Percentiles rank a stretch among this genome's conserved stretches.
phyloP scores from a whole-genome alignment of 2,329 filamentous ascomycete species.

The Diplodia seriata region DNA sequence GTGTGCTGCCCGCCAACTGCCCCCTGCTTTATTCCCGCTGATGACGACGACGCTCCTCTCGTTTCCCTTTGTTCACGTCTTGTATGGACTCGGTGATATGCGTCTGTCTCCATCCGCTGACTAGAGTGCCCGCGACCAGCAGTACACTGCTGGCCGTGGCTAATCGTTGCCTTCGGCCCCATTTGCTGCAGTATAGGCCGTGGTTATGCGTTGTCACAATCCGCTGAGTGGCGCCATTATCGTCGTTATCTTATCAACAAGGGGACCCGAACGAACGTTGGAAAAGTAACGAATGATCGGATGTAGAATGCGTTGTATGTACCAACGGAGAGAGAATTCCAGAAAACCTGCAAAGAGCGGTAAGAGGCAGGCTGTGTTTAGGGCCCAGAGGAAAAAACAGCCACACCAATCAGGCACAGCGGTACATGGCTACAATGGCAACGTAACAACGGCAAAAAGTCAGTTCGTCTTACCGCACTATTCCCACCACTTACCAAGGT shows the following conservation, averaged over 20 bases:
- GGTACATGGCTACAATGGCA: too few relatives aligned
- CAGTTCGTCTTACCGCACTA: too few relatives aligned
- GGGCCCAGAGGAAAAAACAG: too few relatives aligned
- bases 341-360: too few relatives aligned
- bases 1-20: too few relatives aligned
- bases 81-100: neutral
- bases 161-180: neutral
- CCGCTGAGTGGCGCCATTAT: neutral
- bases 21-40: neutral
- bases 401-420: too few relatives aligned
- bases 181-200: neutral
- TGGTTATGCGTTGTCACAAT: neutral
- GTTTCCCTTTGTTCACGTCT: neutral
- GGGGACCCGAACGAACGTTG: neutral
- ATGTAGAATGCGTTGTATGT: neutral
- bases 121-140: neutral
- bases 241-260: neutral
- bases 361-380: too few relatives aligned
- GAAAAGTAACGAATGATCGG: neutral
- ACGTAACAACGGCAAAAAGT: too few relatives aligned
- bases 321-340: neutral
- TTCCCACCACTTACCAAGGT: too few relatives aligned
- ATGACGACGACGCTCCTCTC: neutral
- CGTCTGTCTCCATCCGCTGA: neutral
- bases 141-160: neutral